Base-by-base conservation (phyloP, 2,329 filamentous ascomycete genomes). In the Aspergillus sp. region DNA sequence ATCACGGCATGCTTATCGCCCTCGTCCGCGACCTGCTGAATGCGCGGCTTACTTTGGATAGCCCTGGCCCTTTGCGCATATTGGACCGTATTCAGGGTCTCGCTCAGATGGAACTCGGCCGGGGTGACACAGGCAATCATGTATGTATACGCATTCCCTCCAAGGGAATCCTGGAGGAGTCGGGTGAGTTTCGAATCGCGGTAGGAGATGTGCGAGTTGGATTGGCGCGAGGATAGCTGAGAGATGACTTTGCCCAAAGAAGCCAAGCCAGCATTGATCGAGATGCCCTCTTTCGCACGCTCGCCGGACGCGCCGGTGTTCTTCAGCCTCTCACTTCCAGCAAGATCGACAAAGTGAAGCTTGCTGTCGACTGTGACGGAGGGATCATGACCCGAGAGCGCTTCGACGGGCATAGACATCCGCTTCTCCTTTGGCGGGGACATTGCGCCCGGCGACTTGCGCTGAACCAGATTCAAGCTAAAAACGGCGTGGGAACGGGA, bases 121-220 rank as follows among this genome's bases (percentile, higher is more conserved):
- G 88, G 89, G 1, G 89, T 98, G 17, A 98, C 88, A 62, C 91
- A 98, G 6, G 91, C 91, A 63, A 98, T 91, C 91, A 98, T 96
- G 64, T 96, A 98, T 1, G 91, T 98, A 55, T 95, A 93, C 22
- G 91, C 91, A 55, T 93, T 96, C 4, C 91, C 91, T 36, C 91
- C 91, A 4, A 98, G 71, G 0, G 91, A 98, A 61, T 98, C 91
- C 67, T 98, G 91, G 12, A 98, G 74, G 15, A 98, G 71, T 38
- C 91, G 81, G 8, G 91, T 98, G 47, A 98, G 77, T 57, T 86
- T 88, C n/a, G 91, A 96, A 63, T 98, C 91, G 43, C 91, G 85
- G 58, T 98, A 98, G 2, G 91, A 98, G 36, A 98, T 88, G 61
- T 96, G 86, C 4, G 86, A 81, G 29, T 86, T 86, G 27, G 82